phyloP scores from a whole-genome alignment of 148 eudicot genomes.

The Rhododendron williamsianum region DNA sequence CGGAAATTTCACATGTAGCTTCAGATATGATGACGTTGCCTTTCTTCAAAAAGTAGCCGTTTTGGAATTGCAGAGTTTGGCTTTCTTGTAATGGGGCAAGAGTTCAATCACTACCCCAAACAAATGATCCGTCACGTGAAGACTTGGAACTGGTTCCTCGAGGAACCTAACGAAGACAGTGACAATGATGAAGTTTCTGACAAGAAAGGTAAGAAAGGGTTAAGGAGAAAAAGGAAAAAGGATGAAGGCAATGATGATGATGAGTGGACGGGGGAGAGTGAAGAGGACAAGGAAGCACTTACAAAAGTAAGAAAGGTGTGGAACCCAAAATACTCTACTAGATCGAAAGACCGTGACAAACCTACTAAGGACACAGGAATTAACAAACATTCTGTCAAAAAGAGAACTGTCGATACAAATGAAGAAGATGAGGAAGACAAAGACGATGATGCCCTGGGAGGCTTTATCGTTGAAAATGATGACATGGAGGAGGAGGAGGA shows the following conservation, averaged over 20 bases:
- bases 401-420: conserved; percentile 11
- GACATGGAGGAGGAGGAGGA: conserved; percentile 33
- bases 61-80: conserved; percentile 67
- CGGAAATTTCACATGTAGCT: not conserved
- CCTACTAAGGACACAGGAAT: conserved; percentile 15
- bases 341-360: conserved; percentile 50
- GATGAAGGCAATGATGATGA: conserved; percentile 51
- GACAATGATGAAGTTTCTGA: conserved; percentile 46
- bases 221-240: conserved; percentile 39
- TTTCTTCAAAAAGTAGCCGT: not conserved
- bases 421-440: conserved; percentile 43
- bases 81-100: conserved; percentile 85
- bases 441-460: conserved; percentile 79
- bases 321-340: conserved; percentile 52
- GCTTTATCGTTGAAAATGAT: conserved; percentile 69
- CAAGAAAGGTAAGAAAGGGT: conserved; percentile 22
- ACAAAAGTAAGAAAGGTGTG: conserved; percentile 37
- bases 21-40: not conserved
- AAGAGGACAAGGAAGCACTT: conserved; percentile 43
- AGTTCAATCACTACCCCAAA: conserved; percentile 76
- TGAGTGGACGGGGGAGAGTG: conserved; percentile 79
- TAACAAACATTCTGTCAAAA: conserved; percentile 14
- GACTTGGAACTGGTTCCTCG: conserved; percentile 88
- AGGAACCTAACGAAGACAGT: conserved; percentile 41
- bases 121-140: conserved; percentile 47